phyloP scores from a whole-genome alignment of 2,329 filamentous ascomycete genomes.

The Oidium heveae region DNA sequence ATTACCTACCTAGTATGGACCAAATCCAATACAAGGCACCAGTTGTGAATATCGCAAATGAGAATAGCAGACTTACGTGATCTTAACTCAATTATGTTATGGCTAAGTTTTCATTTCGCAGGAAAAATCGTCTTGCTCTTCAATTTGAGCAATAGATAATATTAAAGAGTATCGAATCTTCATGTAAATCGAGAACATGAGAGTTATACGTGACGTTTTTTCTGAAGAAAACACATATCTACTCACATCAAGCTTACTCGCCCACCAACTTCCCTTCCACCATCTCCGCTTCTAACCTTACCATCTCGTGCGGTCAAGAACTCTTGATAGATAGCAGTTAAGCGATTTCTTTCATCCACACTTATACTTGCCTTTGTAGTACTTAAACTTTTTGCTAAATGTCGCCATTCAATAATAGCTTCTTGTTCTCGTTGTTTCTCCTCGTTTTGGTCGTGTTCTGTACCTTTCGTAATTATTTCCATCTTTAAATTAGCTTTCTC shows the following conservation, averaged over 20 bases:
- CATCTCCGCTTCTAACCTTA: slow-evolving; percentile 85
- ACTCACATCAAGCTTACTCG: slow-evolving; percentile 63
- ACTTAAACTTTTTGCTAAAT: slow-evolving; percentile 53
- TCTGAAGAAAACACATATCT: no score
- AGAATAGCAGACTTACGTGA: no score
- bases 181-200: no score
- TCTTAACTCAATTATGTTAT: background rate
- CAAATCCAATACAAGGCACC: no score
- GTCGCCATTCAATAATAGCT: slow-evolving; percentile 62
- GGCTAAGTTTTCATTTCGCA: background rate
- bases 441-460: slow-evolving; percentile 14
- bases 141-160: no score
- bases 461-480: slow-evolving; percentile 4
- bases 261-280: slow-evolving; percentile 74
- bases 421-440: slow-evolving; percentile 25
- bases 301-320: slow-evolving; percentile 84
- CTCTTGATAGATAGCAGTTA: slow-evolving; percentile 68
- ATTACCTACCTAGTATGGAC: no score
- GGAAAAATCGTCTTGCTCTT: no score
- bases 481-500: slow-evolving; percentile 5
- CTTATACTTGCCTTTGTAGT: slow-evolving; percentile 67
- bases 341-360: slow-evolving; percentile 43
- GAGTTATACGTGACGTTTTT: no score
- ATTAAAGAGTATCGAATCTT: no score
- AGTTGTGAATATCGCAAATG: no score